Percentiles rank a stretch among this genome's conserved stretches.
Evolutionary conservation across 192 early-diverging fungal genomes (phyloP).

Genomic region (Linnemannia schmuckeri): DNA sequence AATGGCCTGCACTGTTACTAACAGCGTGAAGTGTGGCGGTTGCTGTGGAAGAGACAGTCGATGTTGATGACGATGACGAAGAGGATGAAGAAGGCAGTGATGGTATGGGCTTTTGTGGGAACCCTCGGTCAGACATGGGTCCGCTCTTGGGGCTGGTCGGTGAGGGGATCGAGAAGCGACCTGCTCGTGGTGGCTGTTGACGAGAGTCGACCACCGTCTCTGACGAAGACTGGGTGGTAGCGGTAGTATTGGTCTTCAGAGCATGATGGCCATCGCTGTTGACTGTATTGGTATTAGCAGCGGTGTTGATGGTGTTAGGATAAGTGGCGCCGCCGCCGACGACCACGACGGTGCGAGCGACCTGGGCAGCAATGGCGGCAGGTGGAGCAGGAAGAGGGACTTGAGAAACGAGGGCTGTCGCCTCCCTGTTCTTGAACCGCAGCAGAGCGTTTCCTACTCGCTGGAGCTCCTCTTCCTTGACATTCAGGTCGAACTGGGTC

Average conservation of each 20-base stretch:
- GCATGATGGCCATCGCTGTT: not conserved
- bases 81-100: not conserved
- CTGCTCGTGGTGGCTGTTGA: not conserved
- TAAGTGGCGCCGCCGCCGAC: not conserved
- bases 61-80: not conserved
- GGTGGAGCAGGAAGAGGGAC: not conserved
- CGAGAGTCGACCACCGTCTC: not conserved
- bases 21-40: not conserved
- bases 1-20: not conserved
- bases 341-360: not conserved
- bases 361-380: not conserved
- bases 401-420: not conserved
- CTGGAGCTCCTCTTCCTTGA: conserved; percentile 73
- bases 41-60: not conserved
- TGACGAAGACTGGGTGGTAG: not conserved
- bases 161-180: conserved; percentile 38
- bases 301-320: conserved; percentile 1
- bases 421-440: conserved; percentile 18
- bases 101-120: not conserved
- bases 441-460: conserved; percentile 36
- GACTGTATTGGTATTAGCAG: not conserved
- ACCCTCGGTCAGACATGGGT: conserved; percentile 36
- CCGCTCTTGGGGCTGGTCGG: conserved; percentile 36
- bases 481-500: conserved; percentile 75
- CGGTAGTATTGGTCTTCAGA: not conserved